These are phyloP conservation scores for Coemansia sp. DNA, from an alignment of 192 early-diverging fungal species.

Conservation along the genomic window DNA sequence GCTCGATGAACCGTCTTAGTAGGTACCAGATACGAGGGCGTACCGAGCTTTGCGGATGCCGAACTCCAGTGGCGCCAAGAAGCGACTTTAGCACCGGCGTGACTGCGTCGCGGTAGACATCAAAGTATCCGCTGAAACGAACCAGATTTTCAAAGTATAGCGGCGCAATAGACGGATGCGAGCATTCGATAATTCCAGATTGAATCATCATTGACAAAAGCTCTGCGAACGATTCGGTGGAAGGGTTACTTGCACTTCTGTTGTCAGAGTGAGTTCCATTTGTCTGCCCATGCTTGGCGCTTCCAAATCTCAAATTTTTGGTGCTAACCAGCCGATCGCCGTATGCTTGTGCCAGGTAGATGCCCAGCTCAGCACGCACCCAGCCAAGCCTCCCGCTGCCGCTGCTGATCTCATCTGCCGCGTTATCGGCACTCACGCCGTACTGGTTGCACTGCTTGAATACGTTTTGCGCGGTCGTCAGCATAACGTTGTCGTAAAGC, in stretches of 20 bases:
- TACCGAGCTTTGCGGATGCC: slow-evolving; percentile 67
- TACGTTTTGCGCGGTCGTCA: slow-evolving; percentile 35
- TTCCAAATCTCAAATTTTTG: slow-evolving; percentile 46
- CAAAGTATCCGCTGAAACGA: slow-evolving; percentile 52
- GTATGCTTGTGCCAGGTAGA: slow-evolving; percentile 50
- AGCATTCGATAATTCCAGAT: slow-evolving; percentile 31
- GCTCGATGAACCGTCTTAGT: slow-evolving; percentile 81
- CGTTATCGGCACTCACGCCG: slow-evolving; percentile 46
- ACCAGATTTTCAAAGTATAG: slow-evolving; percentile 50
- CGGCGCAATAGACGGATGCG: slow-evolving; percentile 40
- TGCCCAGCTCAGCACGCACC: slow-evolving; percentile 51
- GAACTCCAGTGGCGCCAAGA: slow-evolving; percentile 63
- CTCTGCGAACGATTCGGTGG: slow-evolving; percentile 33
- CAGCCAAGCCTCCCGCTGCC: slow-evolving; percentile 49
- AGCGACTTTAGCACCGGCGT: slow-evolving; percentile 46
- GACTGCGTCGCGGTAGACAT: slow-evolving; percentile 32
- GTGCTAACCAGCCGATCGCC: slow-evolving; percentile 51
- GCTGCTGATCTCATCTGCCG: slow-evolving; percentile 24
- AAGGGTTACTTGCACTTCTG: background rate
- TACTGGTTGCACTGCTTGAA: slow-evolving; percentile 53
- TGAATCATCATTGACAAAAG: slow-evolving; percentile 55
- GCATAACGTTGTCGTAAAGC: slow-evolving; percentile 43
- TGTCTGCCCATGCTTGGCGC: slow-evolving; percentile 21
- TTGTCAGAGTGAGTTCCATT: slow-evolving; percentile 15
- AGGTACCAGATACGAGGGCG: slow-evolving; percentile 84